Conservation (phyloP, 129 eudicot species). For the Apium graveolens region DNA sequence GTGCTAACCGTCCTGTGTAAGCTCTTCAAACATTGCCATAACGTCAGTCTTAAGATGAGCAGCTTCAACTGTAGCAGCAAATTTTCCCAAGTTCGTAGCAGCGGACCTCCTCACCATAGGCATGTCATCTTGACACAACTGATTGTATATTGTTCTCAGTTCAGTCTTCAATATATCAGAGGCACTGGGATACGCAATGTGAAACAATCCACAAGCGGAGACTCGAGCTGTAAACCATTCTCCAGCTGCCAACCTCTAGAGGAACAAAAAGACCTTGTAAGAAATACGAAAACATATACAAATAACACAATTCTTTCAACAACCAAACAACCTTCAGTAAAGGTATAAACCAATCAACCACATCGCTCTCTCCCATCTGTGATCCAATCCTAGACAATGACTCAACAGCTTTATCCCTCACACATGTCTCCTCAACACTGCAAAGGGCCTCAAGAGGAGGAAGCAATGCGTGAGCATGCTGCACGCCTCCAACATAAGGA, state of each 20-base stretch:
- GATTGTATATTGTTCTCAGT: conserved; percentile 69
- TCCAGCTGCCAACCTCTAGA: conserved; percentile 90
- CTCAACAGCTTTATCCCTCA: conserved; percentile 95
- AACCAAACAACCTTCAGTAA: conserved; percentile 67
- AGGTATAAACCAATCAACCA: conserved; percentile 80
- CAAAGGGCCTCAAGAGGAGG: conserved; percentile 92
- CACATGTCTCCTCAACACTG: conserved; percentile 97
- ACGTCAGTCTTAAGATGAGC: conserved; percentile 81
- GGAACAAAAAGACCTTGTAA: neutral
- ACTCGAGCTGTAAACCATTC: conserved; percentile 99
- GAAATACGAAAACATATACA: neutral
- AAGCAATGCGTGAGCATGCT: conserved; percentile 79
- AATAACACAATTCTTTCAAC: neutral
- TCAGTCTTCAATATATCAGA: conserved; percentile 73
- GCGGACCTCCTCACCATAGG: conserved; percentile 99
- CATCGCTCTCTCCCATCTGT: conserved; percentile 87
- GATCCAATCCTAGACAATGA: conserved; percentile 83
- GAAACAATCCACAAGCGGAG: conserved; percentile 94
- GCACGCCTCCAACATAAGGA: conserved; percentile 97
- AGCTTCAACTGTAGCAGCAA: conserved; percentile 91
- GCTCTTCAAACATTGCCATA: conserved; percentile 89
- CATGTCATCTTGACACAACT: conserved; percentile 97
- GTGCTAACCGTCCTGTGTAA: conserved; percentile 84
- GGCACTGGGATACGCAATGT: conserved; percentile 93
- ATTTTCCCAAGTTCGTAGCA: conserved; percentile 89